phyloP scores from a whole-genome alignment of 2,329 filamentous ascomycete genomes.

The Cylindrodendrum hubeiense region DNA sequence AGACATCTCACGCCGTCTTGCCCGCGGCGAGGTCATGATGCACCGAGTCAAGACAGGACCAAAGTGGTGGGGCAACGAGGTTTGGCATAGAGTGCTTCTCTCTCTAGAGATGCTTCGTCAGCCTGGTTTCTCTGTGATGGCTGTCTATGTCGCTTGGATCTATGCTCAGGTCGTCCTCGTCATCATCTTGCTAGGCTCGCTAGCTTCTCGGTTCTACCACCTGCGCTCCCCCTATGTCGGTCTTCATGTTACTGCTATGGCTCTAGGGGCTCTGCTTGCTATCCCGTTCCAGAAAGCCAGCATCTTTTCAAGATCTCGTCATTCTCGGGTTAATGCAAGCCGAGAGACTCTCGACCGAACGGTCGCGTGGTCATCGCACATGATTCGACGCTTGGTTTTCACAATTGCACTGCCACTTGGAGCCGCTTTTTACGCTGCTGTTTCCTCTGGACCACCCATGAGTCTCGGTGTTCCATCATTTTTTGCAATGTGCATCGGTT shows the following conservation, averaged over 20 bases:
- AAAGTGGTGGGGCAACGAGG: slow-evolving; percentile 82
- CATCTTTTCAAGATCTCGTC: slow-evolving; percentile 74
- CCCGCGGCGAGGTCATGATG: slow-evolving; percentile 81
- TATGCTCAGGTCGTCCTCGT: slow-evolving; percentile 81
- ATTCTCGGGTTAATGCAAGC: slow-evolving; percentile 70
- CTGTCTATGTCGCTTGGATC: slow-evolving; percentile 82
- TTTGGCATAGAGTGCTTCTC: slow-evolving; percentile 76
- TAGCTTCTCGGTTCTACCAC: slow-evolving; percentile 77
- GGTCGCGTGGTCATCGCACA: slow-evolving; percentile 78
- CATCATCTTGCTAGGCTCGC: slow-evolving; percentile 77
- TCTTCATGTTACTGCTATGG: slow-evolving; percentile 73
- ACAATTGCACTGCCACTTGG: slow-evolving; percentile 75
- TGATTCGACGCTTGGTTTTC: slow-evolving; percentile 76
- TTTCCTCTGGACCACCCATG: slow-evolving; percentile 72
- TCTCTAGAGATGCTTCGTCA: slow-evolving; percentile 79
- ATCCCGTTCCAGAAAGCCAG: slow-evolving; percentile 81
- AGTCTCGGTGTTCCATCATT: slow-evolving; percentile 74
- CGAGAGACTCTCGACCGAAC: slow-evolving; percentile 75
- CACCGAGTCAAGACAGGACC: slow-evolving; percentile 79
- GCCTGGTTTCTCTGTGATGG: slow-evolving; percentile 78
- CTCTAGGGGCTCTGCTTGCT: slow-evolving; percentile 76
- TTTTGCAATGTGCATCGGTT: slow-evolving; percentile 76
- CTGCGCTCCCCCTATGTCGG: slow-evolving; percentile 75
- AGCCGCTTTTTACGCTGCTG: slow-evolving; percentile 75
- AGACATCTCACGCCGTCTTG: slow-evolving; percentile 68